Evolutionary conservation across 2,329 filamentous ascomycete species (phyloP), one percentile per base, ranked within the genome.

Genomic region (Pseudomassariella vexata): DNA sequence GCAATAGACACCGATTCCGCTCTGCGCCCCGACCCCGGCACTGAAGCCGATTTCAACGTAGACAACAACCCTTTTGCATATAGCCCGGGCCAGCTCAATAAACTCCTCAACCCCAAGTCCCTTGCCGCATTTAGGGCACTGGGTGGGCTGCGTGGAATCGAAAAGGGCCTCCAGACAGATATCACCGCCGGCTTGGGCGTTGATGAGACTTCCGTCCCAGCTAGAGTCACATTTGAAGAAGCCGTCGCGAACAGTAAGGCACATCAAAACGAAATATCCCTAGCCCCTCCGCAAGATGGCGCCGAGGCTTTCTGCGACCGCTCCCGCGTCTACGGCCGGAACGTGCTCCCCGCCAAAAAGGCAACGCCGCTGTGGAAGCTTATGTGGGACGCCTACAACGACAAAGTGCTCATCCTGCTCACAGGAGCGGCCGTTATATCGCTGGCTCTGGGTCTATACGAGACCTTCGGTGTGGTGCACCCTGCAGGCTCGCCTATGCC

Each of bases 61-160:
- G 68, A 80, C 29, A 65, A 81, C 43, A 87, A 85, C 50, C 78
- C 73, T 26, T 88, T 87, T 43, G 83, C 80, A 4, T 87, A 83
- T 46, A 74, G 78, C 1, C 81, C 80, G 1, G 83, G 83, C 5
- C 82, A 87, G 37, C 59, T 89, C 47, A 78, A 76, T 42, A 88
- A 87, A 56, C 60, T 88, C 15, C 64, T 85, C 35, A 86, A 86
- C 39, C 83, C 83, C 0, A 88, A 88, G 58, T 86, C 72, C 43
- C 60, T 85, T 37, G 63, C 70, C 12, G 83, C 81, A 6, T 85
- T 85, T 41, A 71, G 79, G 45, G 80, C 81, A 3, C 55, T 89
- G 4, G 84, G 84, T 36, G 84, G 84, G 26, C 52, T 87, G 8
- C 57, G 61, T 12, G 84, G 84, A 3, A 56, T 89, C 23, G 81